These are phyloP conservation scores for Russula dissimulans DNA, from an alignment of 768 basidiomycete species.

Conservation along the genomic window DNA sequence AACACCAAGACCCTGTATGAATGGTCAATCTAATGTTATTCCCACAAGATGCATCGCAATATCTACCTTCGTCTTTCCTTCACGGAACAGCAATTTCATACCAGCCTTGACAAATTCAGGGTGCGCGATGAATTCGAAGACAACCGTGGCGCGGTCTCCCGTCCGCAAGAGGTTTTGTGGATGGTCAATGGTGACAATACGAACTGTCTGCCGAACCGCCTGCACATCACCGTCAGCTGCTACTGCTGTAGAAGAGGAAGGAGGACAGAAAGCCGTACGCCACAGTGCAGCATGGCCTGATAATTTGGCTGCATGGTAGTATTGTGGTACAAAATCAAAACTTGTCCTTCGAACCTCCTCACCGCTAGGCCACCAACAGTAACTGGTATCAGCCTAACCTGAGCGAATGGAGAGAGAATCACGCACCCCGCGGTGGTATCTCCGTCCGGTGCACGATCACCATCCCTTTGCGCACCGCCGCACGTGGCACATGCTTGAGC, in stretches of 20 bases:
- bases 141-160: slow-evolving; percentile 90
- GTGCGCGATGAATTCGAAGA: slow-evolving; percentile 88
- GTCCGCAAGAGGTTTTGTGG: slow-evolving; percentile 85
- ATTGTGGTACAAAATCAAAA: slow-evolving; percentile 89
- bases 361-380: slow-evolving; percentile 41
- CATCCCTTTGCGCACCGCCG: slow-evolving; percentile 89
- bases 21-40: background rate
- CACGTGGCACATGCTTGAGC: slow-evolving; percentile 76
- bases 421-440: slow-evolving; percentile 60
- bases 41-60: background rate
- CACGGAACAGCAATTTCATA: slow-evolving; percentile 87
- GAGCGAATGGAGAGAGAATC: background rate
- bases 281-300: slow-evolving; percentile 94
- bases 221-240: slow-evolving; percentile 25
- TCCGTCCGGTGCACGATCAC: slow-evolving; percentile 80
- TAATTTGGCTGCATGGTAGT: slow-evolving; percentile 90
- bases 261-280: slow-evolving; percentile 37
- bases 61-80: slow-evolving; percentile 88
- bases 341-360: slow-evolving; percentile 84
- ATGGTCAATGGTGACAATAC: slow-evolving; percentile 85
- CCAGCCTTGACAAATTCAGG: slow-evolving; percentile 91
- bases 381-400: background rate
- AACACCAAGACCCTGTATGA: slow-evolving; percentile 60
- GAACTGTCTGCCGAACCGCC: slow-evolving; percentile 88
- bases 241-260: background rate